These are phyloP conservation scores for Grigorovia yakushimaensis DNA, from an alignment of 805 yeast genomes.

Conservation along the genomic window DNA sequence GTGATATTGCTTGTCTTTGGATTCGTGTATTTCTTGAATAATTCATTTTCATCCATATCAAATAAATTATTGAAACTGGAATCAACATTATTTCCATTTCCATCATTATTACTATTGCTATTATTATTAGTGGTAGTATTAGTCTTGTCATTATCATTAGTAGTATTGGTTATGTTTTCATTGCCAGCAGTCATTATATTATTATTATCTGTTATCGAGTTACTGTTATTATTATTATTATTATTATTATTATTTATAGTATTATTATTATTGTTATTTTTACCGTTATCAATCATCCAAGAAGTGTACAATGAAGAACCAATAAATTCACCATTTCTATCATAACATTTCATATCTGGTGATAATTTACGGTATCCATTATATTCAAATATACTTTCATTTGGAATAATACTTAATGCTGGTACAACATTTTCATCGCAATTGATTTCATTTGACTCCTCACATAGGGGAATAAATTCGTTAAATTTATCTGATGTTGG, in stretches of 20 bases:
- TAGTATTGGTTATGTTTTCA: neutral
- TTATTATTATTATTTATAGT: no score
- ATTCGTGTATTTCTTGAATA: constrained; percentile 15
- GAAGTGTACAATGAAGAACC: constrained; percentile 28
- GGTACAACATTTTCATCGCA: constrained; percentile 16
- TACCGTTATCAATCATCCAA: constrained; percentile 9
- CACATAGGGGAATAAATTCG: constrained; percentile 10
- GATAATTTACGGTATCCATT: constrained; percentile 24
- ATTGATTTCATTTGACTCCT: constrained; percentile 17
- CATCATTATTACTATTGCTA: neutral
- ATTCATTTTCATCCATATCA: constrained; percentile 3
- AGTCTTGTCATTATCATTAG: neutral
- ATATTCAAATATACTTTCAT: constrained; percentile 25
- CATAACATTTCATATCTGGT: constrained; percentile 23
- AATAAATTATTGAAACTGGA: neutral
- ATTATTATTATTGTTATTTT: neutral
- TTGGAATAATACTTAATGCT: constrained; percentile 17
- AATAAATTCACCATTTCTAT: constrained; percentile 27
- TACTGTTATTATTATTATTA: neutral
- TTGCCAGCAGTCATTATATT: neutral
- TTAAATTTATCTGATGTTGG: constrained; percentile 4
- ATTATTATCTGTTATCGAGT: neutral
- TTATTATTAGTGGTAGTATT: neutral
- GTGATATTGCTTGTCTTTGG: neutral
- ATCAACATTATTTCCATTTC: neutral